Conservation (phyloP, 306 rosid species). For the Rosa chinensis region DNA sequence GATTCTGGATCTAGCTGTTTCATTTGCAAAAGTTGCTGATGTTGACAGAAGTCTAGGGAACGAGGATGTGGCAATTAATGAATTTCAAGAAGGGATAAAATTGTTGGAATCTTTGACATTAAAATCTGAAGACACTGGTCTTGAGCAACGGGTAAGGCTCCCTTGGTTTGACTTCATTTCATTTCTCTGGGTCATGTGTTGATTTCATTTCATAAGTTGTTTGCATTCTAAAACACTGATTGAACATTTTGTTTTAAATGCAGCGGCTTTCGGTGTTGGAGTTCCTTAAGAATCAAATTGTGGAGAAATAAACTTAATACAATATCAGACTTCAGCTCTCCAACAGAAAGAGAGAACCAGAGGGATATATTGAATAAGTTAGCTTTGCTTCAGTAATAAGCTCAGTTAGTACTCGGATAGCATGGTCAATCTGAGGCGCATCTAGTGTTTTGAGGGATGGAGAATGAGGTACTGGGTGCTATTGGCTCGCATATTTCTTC, state of each 20-base stretch:
- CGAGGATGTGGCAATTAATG: slow-evolving; percentile 67
- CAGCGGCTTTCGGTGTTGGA: slow-evolving; percentile 76
- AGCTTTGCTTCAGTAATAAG: slow-evolving; percentile 9
- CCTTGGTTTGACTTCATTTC: background rate
- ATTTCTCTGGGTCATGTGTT: background rate
- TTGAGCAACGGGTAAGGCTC: slow-evolving; percentile 65
- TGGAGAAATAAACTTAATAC: slow-evolving; percentile 49
- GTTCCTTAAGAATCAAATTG: slow-evolving; percentile 64
- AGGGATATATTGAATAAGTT: background rate
- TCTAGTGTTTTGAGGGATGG: slow-evolving; percentile 2
- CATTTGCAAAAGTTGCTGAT: slow-evolving; percentile 93
- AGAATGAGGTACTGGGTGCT: slow-evolving; percentile 3
- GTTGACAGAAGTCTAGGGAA: slow-evolving; percentile 81
- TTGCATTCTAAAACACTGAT: slow-evolving; percentile 3
- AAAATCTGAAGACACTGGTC: slow-evolving; percentile 59
- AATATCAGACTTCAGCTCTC: slow-evolving; percentile 28
- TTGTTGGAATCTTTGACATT: slow-evolving; percentile 62
- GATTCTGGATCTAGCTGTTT: slow-evolving; percentile 82
- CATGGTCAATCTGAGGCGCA: slow-evolving; percentile 9
- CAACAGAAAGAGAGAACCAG: slow-evolving; percentile 9
- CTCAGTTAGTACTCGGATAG: background rate
- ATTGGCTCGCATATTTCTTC: background rate
- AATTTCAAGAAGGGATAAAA: slow-evolving; percentile 83
- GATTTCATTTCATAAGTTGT: slow-evolving; percentile 3
- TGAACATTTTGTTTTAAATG: slow-evolving; percentile 6